Evolutionary conservation across 441 rosid genomes (phyloP).

Genomic region (Gossypium aridum): DNA sequence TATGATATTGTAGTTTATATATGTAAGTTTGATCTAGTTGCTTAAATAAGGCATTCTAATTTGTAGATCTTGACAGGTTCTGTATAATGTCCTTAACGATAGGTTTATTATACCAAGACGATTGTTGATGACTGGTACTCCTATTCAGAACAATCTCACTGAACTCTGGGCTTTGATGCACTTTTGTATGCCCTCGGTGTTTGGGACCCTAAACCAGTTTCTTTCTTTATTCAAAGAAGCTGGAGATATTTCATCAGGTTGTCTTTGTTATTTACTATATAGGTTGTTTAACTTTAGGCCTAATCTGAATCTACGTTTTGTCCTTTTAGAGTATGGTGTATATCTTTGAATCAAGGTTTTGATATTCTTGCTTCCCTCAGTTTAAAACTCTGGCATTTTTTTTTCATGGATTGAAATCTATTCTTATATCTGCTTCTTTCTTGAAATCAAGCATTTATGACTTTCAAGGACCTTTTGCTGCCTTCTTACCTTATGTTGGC

Average conservation of each 20-base stretch:
- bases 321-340: not conserved
- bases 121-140: slow-evolving; percentile 90
- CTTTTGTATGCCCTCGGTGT: slow-evolving; percentile 84
- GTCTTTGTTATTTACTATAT: not conserved
- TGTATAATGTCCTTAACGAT: slow-evolving; percentile 58
- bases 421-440: not conserved
- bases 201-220: slow-evolving; percentile 71
- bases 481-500: not conserved
- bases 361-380: slow-evolving; percentile 1
- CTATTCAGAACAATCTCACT: slow-evolving; percentile 79
- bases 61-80: slow-evolving; percentile 45
- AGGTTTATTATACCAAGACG: slow-evolving; percentile 76
- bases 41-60: slow-evolving; percentile 4
- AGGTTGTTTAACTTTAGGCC: slow-evolving; percentile 12
- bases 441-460: not conserved
- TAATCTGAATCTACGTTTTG: not conserved
- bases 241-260: slow-evolving; percentile 50
- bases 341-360: not conserved
- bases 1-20: not conserved
- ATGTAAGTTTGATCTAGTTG: not conserved
- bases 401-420: not conserved
- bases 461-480: not conserved
- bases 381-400: not conserved
- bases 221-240: slow-evolving; percentile 64
- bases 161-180: slow-evolving; percentile 95